These are phyloP conservation scores for Cladophialophora exuberans DNA, from an alignment of 2,329 filamentous ascomycete species.

Conservation along the genomic window DNA sequence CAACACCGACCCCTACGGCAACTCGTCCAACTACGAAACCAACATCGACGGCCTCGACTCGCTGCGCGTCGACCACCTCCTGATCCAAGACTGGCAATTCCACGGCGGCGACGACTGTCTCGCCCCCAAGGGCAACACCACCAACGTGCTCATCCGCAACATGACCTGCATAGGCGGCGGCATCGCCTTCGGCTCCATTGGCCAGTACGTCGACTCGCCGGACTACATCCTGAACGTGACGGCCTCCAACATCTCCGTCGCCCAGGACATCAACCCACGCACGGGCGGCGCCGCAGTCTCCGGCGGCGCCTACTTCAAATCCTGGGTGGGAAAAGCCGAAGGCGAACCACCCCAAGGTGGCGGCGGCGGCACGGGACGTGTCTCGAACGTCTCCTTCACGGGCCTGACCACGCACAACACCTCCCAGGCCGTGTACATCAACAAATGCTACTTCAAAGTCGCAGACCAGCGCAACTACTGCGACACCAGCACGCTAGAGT, in stretches of 20 bases:
- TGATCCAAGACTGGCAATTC: constrained; percentile 8
- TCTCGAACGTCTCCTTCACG: constrained; percentile 5
- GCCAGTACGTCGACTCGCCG: constrained; percentile 8
- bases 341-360: constrained; percentile 7
- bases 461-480: constrained; percentile 6
- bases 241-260: constrained; percentile 3
- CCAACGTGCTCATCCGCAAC: constrained; percentile 9
- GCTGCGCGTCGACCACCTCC: constrained; percentile 9
- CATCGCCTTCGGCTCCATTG: constrained; percentile 4
- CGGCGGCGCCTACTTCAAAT: constrained; percentile 12
- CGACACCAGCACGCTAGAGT: constrained; percentile 12
- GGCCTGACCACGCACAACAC: constrained; percentile 7
- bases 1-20: constrained; percentile 10
- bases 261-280: constrained; percentile 4
- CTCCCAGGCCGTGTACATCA: background rate
- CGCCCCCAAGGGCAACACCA: constrained; percentile 8
- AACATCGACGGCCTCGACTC: constrained; percentile 14
- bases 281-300: constrained; percentile 2
- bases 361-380: constrained; percentile 2
- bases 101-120: constrained; percentile 11
- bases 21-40: constrained; percentile 13
- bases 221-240: constrained; percentile 11
- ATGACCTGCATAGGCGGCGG: constrained; percentile 8
- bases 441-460: constrained; percentile 13
- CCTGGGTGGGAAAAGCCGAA: constrained; percentile 6